Base-by-base conservation (phyloP, 805 yeast genomes). In the Cyberlindnera misumaiensis region DNA sequence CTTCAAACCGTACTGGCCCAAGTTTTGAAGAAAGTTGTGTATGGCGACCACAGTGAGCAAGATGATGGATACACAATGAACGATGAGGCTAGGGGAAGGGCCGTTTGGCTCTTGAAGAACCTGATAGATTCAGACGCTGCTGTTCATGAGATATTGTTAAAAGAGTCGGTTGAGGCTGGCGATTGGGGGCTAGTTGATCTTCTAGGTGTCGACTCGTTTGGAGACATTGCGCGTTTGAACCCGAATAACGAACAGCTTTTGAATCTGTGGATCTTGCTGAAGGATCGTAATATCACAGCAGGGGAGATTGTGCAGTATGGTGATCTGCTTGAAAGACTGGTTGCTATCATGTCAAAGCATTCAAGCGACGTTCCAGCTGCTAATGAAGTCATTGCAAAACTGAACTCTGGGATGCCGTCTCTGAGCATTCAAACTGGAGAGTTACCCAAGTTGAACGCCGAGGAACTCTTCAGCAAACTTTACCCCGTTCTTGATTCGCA, bases 21-120 rank as follows among this genome's bases (percentile, higher is more conserved):
- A 4, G 57, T 69, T 4, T 38, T 70, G 14, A 46, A 56, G 12
- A 71, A 68, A 38, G 47, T 68, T 5, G 46, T 71, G 1, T 32
- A 49, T 22, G 71, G 71, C 11, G 74, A 68, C 40, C 47, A 49
- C 3, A 52, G 49, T 16, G 70, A 65, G n/a, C 43, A 42, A 22
- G 55, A 56, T 9, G 69, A 63, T 17, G 65, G 59, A 0, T 56
- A 57, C 32, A 36, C 43, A 10, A 36, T 59, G 22, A 38, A 41
- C 12, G 42, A 47, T 1, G 33, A 29, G 3, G 55, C 52, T 12
- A 37, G 63, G 8, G 38, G 50, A 3, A 56, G 51, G 29, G 42
- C 57, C 10, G 35, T 52, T 1, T 52, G 55, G 39, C 16, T 63
- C 5, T 18, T 59, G 22, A 39, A 49, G 11, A 45, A 45, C 14